These are phyloP conservation scores for Acacia melanoxylon DNA, from an alignment of 306 rosid species.

Conservation along the genomic window DNA sequence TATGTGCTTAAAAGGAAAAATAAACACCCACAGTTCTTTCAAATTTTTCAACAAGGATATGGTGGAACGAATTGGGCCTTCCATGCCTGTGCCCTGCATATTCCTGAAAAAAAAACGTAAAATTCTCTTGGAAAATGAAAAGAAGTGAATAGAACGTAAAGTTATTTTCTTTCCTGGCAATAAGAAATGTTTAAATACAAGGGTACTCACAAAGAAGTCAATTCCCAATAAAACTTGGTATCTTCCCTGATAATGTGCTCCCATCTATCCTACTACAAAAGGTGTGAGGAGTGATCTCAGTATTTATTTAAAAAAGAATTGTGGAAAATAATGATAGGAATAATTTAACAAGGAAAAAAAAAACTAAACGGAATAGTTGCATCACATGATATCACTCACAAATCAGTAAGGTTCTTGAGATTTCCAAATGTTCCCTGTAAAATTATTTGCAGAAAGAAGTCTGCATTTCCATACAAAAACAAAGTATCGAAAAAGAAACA, in stretches of 20 bases:
- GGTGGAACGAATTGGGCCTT: constrained; percentile 51
- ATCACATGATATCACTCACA: constrained; percentile 51
- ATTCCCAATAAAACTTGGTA: constrained; percentile 73
- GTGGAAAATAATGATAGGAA: too few relatives aligned
- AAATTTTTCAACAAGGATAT: constrained; percentile 47
- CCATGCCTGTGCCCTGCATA: constrained; percentile 48
- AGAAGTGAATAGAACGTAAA: not conserved
- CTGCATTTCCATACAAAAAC: constrained; percentile 34
- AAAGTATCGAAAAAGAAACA: not conserved
- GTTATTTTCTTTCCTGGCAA: not conserved
- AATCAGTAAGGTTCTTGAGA: constrained; percentile 54
- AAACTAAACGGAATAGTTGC: not conserved
- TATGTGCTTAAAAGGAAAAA: not conserved
- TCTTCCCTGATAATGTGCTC: constrained; percentile 52
- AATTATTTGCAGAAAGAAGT: constrained; percentile 55
- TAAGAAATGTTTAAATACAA: constrained; percentile 1
- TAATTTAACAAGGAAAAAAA: not conserved
- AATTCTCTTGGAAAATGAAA: not conserved
- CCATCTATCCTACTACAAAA: constrained; percentile 74
- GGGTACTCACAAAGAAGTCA: constrained; percentile 53
- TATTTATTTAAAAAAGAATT: not conserved
- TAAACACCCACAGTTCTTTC: constrained; percentile 45
- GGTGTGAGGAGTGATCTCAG: constrained; percentile 8
- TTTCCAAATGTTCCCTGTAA: constrained; percentile 54
- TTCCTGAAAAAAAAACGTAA: constrained; percentile 39